Base-by-base conservation (phyloP, 306 rosid species). In the Fagus crenata region DNA sequence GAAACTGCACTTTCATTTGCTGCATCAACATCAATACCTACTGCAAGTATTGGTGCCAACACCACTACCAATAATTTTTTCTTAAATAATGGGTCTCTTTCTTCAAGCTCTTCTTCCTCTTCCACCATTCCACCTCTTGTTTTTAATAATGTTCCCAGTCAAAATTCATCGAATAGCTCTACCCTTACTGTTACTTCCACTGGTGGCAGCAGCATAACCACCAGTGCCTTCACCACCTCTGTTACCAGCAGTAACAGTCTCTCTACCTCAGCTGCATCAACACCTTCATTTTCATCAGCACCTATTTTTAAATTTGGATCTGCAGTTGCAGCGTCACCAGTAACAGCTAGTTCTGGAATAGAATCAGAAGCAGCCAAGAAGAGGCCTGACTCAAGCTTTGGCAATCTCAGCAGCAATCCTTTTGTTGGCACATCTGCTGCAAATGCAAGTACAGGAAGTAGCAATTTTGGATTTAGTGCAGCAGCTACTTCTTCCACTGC, bases 381-480 rank as follows among this genome's bases (percentile, higher is more conserved):
- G 43, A 88, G 67, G 78, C 88, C 78, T 83, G 95, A 81, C 70
- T 74, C 83, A 40, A 82, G 83, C 37, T 71, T 68, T 12, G 73
- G 89, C 81, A 85, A 56, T 72, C 46, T 75, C 77, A 82, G 88
- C 69, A 75, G 84, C 73, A 31, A 83, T 72, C 71, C 80, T 56
- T 81, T 82, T 53, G 68, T 83, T 58, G 86, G 78, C 81, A 35
- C 87, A 41, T 76, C 90, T 72, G 80, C 87, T 70, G 35, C 86
- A 32, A 72, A 37, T 54, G 81, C 88, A 54, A 83, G 84, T 60
- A 15, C 87, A 51, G 88, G 85, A 73, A 83, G 73, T 84, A 51
- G 84, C 49, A 61, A 75, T 72, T 89, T 84, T 79, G 91, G 92
- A 69, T 78, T 85, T 43, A 71, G 86, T 89, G 90, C 93, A 70